Base-by-base conservation (phyloP, 139 green algal genomes). In the Chlorella vulgaris region DNA sequence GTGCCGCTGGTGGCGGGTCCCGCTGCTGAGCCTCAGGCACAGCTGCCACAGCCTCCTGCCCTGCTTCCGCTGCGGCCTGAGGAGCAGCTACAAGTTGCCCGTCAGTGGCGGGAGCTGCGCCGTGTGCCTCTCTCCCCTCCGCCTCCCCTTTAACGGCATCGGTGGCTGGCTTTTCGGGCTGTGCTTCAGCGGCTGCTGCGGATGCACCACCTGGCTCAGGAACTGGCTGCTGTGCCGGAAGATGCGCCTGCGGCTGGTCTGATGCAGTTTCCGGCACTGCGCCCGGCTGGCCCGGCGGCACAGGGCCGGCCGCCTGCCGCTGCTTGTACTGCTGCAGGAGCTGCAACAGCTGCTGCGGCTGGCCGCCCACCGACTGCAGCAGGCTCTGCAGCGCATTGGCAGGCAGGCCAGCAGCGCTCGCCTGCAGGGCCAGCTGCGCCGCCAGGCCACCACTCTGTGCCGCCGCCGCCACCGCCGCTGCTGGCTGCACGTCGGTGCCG, bases 261-360 rank as follows among this genome's bases (percentile, higher is more conserved):
- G 47, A 10, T 58, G 47, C 47, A 15, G n/a, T n/a, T n/a, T n/a
- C n/a, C n/a, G n/a, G n/a, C n/a, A n/a, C 13, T 10, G 47, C 47
- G 47, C 47, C 55, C n/a, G 55, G 18, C 55, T 65, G 55, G 18
- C 5, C 55, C 18, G 15, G 55, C 5, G 43, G 69, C n/a, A 2
- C 2, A 19, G 69, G 26, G n/a, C 43, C 29, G 69, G 29, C 42
- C 4, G n/a, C n/a, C 69, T 76, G 69, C 29, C 69, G 69, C 69
- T 63, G 69, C 22, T 42, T 28, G n/a, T 63, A 42, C 69, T 63
- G 69, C 69, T 76, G 69, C 69, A 76, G 35, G 8, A 79, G 51
- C 26, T 79, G 73, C 24, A 69, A 24, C 67, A 74, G 22, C 69
- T 62, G 42, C 31, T 69, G 73, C 21, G 73, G 53, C 33, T 53